Evolutionary conservation across 1,284 basidiomycete species (phyloP), one percentile per base, ranked within the genome.

Genomic region (Hypsizygus ulmarius): DNA sequence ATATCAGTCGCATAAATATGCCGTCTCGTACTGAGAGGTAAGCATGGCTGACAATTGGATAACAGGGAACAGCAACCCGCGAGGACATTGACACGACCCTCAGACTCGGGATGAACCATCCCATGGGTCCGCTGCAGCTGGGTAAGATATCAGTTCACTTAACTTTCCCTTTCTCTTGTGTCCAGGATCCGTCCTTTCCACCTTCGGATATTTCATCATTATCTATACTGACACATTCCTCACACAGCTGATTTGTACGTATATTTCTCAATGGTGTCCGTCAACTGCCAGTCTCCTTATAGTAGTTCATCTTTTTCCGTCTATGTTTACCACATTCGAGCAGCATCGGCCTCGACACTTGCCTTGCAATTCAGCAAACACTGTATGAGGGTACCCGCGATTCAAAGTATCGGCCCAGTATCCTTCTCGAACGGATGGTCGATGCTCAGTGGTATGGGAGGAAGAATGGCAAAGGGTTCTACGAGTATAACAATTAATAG

Each of bases 61-160:
- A 34, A 3, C 52, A 92, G 82, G 93, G 93, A 5, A 81, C 88
- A 16, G 95, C 93, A 1, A 90, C 91, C 1, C 82, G 90, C 36
- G 93, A 97, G 50, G 93, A 98, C 64, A 97, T 98, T 55, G 96
- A 98, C 71, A 93, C 87, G 56, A 97, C 93, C 0, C 80, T 98
- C 47, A 87, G 85, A 60, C 74, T 97, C 12, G 96, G 95, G 39
- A 97, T 97, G 93, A 89, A 86, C 53, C 94, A 97, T 63, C 94
- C 94, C 1, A 97, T 97, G 92, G 95, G 95, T 11, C 91, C 91
- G 2, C 70, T 94, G 11, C 87, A 92, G 53, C 77, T 93, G 32
- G 87, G 85, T 82, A 52, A 49, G 77, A 30, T 39, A 25, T 36
- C 33, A 38, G 37, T 47, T 25, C 21, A n/a, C 21, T 25, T 25